Percentiles rank a stretch among this genome's conserved stretches.
These are phyloP conservation scores for Trypanosoma vivax DNA, from an alignment of 208 protist genomes.

Conservation along the genomic window DNA sequence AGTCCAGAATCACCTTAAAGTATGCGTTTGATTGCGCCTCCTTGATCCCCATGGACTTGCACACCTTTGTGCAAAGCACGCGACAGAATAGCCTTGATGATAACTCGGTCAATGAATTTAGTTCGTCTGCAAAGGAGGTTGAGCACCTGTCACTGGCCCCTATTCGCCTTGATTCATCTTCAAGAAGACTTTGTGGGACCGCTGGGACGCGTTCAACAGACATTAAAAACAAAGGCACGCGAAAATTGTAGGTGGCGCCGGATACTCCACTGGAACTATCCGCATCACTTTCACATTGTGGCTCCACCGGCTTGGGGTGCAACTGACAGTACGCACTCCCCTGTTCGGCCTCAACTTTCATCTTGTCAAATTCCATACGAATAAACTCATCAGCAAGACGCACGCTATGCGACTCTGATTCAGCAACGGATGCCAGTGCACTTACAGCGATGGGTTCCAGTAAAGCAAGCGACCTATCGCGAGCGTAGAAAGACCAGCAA, in stretches of 20 bases:
- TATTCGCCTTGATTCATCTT: conserved; percentile 3
- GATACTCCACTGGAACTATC: conserved; percentile 46
- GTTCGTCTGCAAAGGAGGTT: conserved; percentile 58
- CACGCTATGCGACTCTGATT: conserved; percentile 70
- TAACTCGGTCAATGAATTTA: conserved; percentile 53
- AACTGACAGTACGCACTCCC: conserved; percentile 43
- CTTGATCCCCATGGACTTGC: conserved; percentile 77
- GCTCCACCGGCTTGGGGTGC: conserved; percentile 33
- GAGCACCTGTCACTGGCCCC: conserved; percentile 2
- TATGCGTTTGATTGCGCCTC: conserved; percentile 69
- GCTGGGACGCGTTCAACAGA: conserved; percentile 56
- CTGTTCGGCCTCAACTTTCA: conserved; percentile 50
- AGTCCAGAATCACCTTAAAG: conserved; percentile 78
- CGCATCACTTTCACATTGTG: conserved; percentile 57
- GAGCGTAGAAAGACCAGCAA: conserved; percentile 68
- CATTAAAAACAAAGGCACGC: conserved; percentile 35
- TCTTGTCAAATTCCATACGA: conserved; percentile 73
- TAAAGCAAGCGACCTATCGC: conserved; percentile 63
- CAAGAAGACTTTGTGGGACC: conserved; percentile 54
- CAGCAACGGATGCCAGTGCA: conserved; percentile 73
- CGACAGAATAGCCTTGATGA: conserved; percentile 80
- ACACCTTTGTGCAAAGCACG: conserved; percentile 66
- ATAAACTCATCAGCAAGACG: conserved; percentile 78
- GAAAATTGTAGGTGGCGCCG: conserved; percentile 42
- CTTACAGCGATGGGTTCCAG: conserved; percentile 74